Evolutionary conservation across 2,329 filamentous ascomycete species (phyloP).

Genomic region (Scedosporium aurantiacum): DNA sequence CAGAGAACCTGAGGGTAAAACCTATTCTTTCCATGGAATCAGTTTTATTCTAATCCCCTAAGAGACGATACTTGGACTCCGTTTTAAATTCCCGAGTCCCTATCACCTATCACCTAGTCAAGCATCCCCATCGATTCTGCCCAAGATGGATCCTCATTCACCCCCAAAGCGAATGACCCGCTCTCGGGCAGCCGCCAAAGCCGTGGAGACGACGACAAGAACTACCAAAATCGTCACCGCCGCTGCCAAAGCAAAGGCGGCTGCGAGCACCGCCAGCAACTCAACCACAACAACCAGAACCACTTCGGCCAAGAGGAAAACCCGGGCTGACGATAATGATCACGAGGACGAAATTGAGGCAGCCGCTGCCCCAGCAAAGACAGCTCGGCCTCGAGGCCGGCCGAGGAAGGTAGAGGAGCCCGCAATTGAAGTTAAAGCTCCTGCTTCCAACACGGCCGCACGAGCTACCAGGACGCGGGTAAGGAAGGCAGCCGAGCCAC

Average conservation of each 20-base stretch:
- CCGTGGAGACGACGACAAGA: constrained; percentile 21
- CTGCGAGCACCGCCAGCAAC: constrained; percentile 35
- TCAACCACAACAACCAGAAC: constrained; percentile 65
- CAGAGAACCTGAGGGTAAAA: neutral
- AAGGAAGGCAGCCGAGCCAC: constrained; percentile 18
- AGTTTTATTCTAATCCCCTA: neutral
- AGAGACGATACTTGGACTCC: neutral
- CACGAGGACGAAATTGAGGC: constrained; percentile 26
- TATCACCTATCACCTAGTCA: neutral
- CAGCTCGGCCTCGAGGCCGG: constrained; percentile 28
- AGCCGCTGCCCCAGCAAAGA: constrained; percentile 18
- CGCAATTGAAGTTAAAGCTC: constrained; percentile 11
- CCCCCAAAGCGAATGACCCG: constrained; percentile 51
- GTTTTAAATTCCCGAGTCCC: neutral
- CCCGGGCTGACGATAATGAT: constrained; percentile 42
- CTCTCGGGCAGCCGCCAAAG: constrained; percentile 32
- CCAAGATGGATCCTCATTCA: constrained; percentile 39
- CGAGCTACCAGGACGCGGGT: constrained; percentile 17
- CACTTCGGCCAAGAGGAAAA: constrained; percentile 46
- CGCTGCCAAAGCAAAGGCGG: constrained; percentile 34
- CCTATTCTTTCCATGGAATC: neutral
- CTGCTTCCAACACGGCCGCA: constrained; percentile 12
- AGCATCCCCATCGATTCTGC: neutral
- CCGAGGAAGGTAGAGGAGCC: constrained; percentile 26
- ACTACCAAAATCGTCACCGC: constrained; percentile 36